phyloP scores from a whole-genome alignment of 345 rosid genomes.

The Hirschfeldia incana region DNA sequence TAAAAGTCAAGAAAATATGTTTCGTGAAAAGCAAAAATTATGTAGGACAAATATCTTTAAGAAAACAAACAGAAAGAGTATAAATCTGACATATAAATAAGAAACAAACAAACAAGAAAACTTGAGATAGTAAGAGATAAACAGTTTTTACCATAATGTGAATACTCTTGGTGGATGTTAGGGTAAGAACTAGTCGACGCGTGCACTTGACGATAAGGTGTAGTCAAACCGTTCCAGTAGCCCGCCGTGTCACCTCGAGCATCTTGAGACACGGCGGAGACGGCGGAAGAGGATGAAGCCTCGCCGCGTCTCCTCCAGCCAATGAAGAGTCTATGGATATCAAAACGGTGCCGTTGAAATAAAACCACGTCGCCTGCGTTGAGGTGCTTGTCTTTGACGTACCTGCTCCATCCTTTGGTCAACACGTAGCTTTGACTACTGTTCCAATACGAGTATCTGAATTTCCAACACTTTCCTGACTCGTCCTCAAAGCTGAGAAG shows the following conservation, averaged over 20 bases:
- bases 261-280: conserved; percentile 28
- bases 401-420: conserved; percentile 93
- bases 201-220: conserved; percentile 42
- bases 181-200: conserved; percentile 37
- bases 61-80: not conserved
- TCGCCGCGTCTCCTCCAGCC: conserved; percentile 63
- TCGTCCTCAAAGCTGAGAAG: conserved; percentile 81
- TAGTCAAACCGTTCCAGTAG: conserved; percentile 30
- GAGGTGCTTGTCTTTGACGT: conserved; percentile 78
- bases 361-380: conserved; percentile 76
- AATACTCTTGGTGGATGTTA: conserved; percentile 51
- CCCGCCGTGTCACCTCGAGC: conserved; percentile 21
- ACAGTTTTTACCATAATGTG: conserved; percentile 64
- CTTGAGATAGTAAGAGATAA: not conserved
- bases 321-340: conserved; percentile 58
- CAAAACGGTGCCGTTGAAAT: conserved; percentile 57
- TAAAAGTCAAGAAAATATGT: not conserved
- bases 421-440: conserved; percentile 85
- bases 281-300: conserved; percentile 17
- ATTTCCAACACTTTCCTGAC: conserved; percentile 75
- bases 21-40: not conserved
- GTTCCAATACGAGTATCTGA: conserved; percentile 84
- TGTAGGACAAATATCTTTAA: not conserved
- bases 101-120: not conserved
- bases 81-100: conserved; percentile 29